Conservation (phyloP, 192 early-diverging fungal genomes). For the Rhizophagus clarus region DNA sequence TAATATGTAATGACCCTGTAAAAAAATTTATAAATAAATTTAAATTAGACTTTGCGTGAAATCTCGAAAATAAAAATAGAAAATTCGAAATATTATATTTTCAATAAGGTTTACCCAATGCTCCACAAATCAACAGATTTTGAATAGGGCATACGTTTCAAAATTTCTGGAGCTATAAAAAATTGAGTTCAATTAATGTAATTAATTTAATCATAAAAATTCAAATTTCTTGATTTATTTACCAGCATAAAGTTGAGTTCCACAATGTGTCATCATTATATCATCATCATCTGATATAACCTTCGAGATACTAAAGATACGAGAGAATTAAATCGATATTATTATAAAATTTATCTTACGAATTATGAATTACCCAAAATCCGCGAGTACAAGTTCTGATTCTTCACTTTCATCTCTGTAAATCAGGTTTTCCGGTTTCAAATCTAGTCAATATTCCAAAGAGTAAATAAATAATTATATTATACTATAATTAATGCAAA, state of each 20-base stretch:
- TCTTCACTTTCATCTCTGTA: slow-evolving; percentile 64
- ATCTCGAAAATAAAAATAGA: background rate
- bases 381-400: slow-evolving; percentile 80
- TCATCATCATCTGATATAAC: slow-evolving; percentile 63
- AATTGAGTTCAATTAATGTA: no score
- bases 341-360: background rate
- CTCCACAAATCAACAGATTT: slow-evolving; percentile 95
- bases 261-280: slow-evolving; percentile 78
- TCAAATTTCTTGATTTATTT: background rate
- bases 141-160: slow-evolving; percentile 81
- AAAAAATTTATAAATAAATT: background rate
- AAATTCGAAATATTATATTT: background rate
- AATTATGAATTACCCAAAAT: slow-evolving; percentile 68
- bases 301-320: slow-evolving; percentile 60
- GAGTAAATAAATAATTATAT: no score
- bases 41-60: background rate
- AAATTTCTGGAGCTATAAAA: slow-evolving; percentile 76
- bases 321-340: background rate
- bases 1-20: slow-evolving; percentile 84
- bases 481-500: background rate
- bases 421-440: slow-evolving; percentile 89
- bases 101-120: slow-evolving; percentile 55
- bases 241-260: slow-evolving; percentile 80
- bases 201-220: background rate
- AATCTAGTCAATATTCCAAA: slow-evolving; percentile 41